These are phyloP conservation scores for Boletus subparvulus DNA, from an alignment of 768 basidiomycete species.

Conservation along the genomic window DNA sequence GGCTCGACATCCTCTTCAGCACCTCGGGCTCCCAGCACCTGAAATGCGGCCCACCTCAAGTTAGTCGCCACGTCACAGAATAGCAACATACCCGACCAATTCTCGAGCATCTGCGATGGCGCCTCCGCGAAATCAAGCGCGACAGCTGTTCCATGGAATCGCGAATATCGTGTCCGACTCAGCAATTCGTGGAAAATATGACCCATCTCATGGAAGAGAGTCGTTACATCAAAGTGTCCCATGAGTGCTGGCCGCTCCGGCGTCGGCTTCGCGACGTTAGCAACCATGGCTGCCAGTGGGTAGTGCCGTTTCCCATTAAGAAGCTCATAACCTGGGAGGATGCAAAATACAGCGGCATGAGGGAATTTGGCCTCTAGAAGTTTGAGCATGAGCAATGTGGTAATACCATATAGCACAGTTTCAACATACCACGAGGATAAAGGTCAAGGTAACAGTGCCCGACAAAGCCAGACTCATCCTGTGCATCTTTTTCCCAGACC, in stretches of 20 bases:
- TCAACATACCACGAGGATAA: conserved; percentile 66
- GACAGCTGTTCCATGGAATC: conserved; percentile 81
- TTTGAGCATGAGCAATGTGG: not conserved
- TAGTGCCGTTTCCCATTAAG: conserved; percentile 60
- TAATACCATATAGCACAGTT: not conserved
- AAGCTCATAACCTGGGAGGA: conserved; percentile 61
- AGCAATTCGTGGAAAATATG: conserved; percentile 68
- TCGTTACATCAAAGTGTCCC: conserved; percentile 80
- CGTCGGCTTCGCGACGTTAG: conserved; percentile 83
- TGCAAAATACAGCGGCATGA: conserved; percentile 80
- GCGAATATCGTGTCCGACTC: conserved; percentile 63
- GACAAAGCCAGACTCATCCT: conserved; percentile 65
- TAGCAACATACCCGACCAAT: conserved; percentile 52
- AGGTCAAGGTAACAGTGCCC: conserved; percentile 87
- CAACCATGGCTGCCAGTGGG: conserved; percentile 80
- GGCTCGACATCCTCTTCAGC: conserved; percentile 70
- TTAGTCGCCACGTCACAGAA: not conserved
- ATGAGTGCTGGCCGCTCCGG: conserved; percentile 78
- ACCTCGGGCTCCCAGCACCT: conserved; percentile 83
- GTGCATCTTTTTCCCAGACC: conserved; percentile 79
- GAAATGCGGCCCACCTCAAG: not conserved
- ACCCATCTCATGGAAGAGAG: conserved; percentile 89
- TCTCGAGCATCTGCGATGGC: conserved; percentile 90
- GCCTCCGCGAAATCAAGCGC: conserved; percentile 84
- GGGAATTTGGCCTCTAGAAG: conserved; percentile 66